Base-by-base conservation (phyloP, 2,329 filamentous ascomycete genomes). In the Alternaria panax region DNA sequence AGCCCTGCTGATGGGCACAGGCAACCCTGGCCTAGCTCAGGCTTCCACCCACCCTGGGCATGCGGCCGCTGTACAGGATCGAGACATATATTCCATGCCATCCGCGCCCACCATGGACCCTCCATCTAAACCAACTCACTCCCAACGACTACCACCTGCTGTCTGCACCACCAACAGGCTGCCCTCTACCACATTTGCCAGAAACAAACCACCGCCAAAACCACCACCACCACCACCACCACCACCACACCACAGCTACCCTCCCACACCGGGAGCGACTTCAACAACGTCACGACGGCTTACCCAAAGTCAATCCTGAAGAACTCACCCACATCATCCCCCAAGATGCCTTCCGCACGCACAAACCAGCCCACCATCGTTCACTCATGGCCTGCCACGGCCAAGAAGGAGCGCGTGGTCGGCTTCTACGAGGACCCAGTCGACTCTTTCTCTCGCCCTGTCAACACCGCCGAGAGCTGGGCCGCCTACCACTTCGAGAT, bases 401-500 rank as follows among this genome's bases (percentile, higher is more conserved):
- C 71, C 50, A 73, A 71, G 68, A 75, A 73, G 71, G 72, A 74
- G 54, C 69, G 73, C 25, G 63, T 67, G 24, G 75, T 78, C 34
- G 75, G 69, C 63, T 79, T 79, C 67, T 64, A 68, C 59, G 68
- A 67, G 52, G 76, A 78, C 60, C 76, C 75, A 50, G 76, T 80
- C 45, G 74, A 70, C 57, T 72, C 73, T 20, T 70, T 79, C 66
- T 79, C 79, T 5, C 78, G 81, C 47, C 79, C 79, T 27, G 69
- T 80, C 36, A 79, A 76, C 59, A 68, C 69, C 5, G 65, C 74
- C 36, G 81, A 83, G 71, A 78, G 76, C 62, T 82, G 81, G 80
- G 78, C 79, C 2, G 69, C 81, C 55, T 81, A 82, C 73, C 71
- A 82, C 75, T 83, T 82, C 59, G 81, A 83, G 66, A 75, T 71